Evolutionary conservation across 1,284 basidiomycete species (phyloP), one percentile per base, ranked within the genome.

Genomic region (Puccinia horiana): DNA sequence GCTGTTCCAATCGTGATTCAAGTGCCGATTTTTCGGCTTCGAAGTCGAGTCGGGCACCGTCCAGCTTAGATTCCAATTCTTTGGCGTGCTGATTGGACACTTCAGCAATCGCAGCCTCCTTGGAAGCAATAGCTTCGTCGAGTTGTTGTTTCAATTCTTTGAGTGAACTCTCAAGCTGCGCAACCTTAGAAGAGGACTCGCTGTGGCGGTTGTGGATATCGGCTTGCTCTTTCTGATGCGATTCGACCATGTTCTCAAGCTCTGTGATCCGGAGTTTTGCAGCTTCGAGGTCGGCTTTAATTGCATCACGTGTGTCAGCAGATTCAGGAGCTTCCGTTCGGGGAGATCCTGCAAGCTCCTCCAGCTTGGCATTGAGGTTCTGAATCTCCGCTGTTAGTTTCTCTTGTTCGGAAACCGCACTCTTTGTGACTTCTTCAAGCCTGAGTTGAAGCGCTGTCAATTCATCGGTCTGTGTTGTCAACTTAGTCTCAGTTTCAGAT

Each of bases 331-430:
- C 49, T 52, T 70, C 26, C 14, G 44, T 32, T 79, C 35, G 16
- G 32, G 77, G n/a, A 32, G 35, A 18, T 35, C n/a, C 54, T 32
- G 44, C 47, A 29, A 69, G 9, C 49, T 79, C 65, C 40, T 65
- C 65, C n/a, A 79, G 18, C 65, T 79, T 47, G 37, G 47, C 44
- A 23, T 70, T 52, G n/a, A 79, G 54, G 32, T 23, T 29, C 47
- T 79, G 29, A 35, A 79, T 79, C 26, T 79, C 77, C 18, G 49
- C 26, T 12, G 23, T 79, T 42, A 79, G 58, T 42, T 72, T 67
- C 29, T 70, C 65, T 37, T 79, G 42, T 40, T 63, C 47, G 26
- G 63, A 16, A n/a, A 11, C 67, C 42, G 77, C 65, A 23, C 11
- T 29, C 29, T 56, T 49, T 1, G 63, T 56, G 14, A 29, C 47